Evolutionary conservation across 2,329 filamentous ascomycete genomes (phyloP).

Genomic region (Zasmidium citrigriseum): DNA sequence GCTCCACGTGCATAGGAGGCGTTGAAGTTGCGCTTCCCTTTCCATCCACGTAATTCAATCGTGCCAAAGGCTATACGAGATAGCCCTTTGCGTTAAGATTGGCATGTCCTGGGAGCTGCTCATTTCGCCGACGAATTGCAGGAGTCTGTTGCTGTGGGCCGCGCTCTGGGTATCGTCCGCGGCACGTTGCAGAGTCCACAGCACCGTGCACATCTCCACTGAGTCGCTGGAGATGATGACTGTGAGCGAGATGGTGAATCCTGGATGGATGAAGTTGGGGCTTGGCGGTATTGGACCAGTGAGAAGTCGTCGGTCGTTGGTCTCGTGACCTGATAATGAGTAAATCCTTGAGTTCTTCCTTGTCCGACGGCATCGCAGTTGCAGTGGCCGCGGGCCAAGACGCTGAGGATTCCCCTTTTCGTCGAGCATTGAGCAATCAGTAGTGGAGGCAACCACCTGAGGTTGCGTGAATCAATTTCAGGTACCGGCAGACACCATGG

Average conservation of each 20-base stretch:
- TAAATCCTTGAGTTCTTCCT: neutral
- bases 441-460: neutral
- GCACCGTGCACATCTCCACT: neutral
- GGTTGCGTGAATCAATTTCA: neutral
- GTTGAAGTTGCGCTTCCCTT: neutral
- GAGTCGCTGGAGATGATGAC: neutral
- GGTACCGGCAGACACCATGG: neutral
- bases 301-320: neutral
- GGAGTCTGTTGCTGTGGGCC: neutral
- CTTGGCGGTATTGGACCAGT: neutral
- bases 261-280: neutral
- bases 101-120: neutral
- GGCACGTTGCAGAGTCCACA: neutral
- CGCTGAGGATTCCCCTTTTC: neutral
- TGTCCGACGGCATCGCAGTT: neutral
- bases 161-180: neutral
- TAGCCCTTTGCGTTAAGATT: constrained; percentile 4
- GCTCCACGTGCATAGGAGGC: constrained; percentile 1
- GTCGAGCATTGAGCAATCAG: neutral
- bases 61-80: neutral
- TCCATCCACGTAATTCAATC: neutral
- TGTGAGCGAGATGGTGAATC: neutral
- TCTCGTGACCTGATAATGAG: neutral
- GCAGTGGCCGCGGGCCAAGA: neutral
- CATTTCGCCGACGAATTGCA: neutral